Evolutionary conservation across 139 green algal species (phyloP), one percentile per base, ranked within the genome.

Genomic region (Tetraselmis striata): DNA sequence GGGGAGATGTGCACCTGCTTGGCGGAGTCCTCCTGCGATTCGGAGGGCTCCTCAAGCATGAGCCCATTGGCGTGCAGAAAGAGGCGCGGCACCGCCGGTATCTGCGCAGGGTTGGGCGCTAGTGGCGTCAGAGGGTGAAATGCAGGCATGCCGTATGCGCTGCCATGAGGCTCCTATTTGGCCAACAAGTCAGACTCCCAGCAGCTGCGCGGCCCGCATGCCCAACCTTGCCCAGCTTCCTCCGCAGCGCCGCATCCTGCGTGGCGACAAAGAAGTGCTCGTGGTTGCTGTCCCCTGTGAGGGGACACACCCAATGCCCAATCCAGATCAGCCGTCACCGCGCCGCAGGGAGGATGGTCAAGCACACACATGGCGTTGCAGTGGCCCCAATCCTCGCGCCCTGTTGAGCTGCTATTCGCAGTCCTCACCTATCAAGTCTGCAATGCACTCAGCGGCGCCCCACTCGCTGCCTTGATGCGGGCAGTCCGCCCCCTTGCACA

Each of bases 221-320:
- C n/a, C n/a, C 45, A 25, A 92, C 77, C 81, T 83, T 26, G 2
- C 27, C 81, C 28, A 93, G 83, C 31, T 79, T 76, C 18, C 30
- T 59, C 30, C 86, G 81, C n/a, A 90, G 83, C 25, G 76, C 78
- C 25, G 79, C 77, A 31, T 89, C 85, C 77, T 90, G 86, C 0
- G 86, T 89, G 25, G 85, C 85, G 1, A 90, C 84, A 30, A 83
- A 89, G 80, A 88, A 92, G 80, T 87, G 83, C 1, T 67, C 28
- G 22, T 67, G 29, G 80, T 90, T 91, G 59, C 32, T 28, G 0
- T 28, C 28, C 29, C 83, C 83, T 88, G 80, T 26, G n/a, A n/a
- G n/a, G n/a, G n/a, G n/a, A n/a, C n/a, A n/a, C n/a, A n/a, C n/a
- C n/a, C n/a, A n/a, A n/a, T n/a, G n/a, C n/a, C n/a, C n/a, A n/a